Base-by-base conservation (phyloP, 2,329 filamentous ascomycete species). In the Calonectria leucothoes region DNA sequence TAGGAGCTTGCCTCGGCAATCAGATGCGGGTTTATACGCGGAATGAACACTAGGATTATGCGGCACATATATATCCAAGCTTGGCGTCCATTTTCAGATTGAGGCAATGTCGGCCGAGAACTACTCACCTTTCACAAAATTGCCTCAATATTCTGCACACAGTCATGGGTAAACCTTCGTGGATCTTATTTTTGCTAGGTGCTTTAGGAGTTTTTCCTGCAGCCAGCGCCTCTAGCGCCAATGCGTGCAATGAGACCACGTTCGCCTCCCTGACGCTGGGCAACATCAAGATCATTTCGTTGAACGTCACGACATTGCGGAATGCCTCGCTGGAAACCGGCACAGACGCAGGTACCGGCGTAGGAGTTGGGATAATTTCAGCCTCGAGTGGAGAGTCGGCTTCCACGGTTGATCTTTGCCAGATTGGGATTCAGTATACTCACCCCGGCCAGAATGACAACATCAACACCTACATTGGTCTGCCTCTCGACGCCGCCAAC, bases 391-490 rank as follows among this genome's bases (percentile, higher is more conserved):
- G 59, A 3, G 59, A 45, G 20, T 31, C 59, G 20, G 59, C 37
- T 39, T 64, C 59, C 11, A 64, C 59, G 6, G 37, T 64, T 10
- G 59, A 64, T 31, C 37, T 76, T 1, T 78, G 77, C 12, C 67
- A 72, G 2, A 70, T 78, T 0, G 65, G 35, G 0, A 27, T 78
- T 1, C 12, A 48, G 14, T 73, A 78, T 6, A 78, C 74, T 0
- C 76, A 78, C 5, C 77, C 73, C 0, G 76, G 76, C 6, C 70
- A 69, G 68, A 71, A 74, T 11, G 77, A 77, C 4, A 72, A 51
- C 0, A 72, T 78, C 12, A 72, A 65, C 14, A 67, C 73, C 1
- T 74, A 66, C 2, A 68, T 75, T 0, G 66, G 51, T 29, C 42
- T 78, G 2, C 75, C 76, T 0, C 27, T 55, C 35, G 17, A 42